These are phyloP conservation scores for Ophiocordyceps australis DNA, from an alignment of 2,329 filamentous ascomycete genomes.

Conservation along the genomic window DNA sequence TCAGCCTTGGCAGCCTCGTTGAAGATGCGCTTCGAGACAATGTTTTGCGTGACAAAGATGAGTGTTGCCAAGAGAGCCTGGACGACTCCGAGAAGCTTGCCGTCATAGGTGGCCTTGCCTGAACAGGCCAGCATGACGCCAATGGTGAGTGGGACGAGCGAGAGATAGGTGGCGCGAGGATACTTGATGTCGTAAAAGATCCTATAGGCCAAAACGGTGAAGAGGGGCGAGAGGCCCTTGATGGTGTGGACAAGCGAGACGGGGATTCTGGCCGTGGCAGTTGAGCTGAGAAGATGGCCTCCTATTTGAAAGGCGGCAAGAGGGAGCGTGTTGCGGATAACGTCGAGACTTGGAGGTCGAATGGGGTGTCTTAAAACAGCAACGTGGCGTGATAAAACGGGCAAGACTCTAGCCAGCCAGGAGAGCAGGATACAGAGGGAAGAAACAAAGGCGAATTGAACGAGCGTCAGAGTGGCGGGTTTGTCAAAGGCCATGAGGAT, in stretches of 20 bases:
- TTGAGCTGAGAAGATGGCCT: constrained; percentile 85
- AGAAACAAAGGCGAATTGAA: constrained; percentile 89
- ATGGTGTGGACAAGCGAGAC: constrained; percentile 97
- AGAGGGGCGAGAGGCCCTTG: constrained; percentile 88
- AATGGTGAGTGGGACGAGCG: constrained; percentile 73
- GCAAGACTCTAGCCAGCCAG: constrained; percentile 56
- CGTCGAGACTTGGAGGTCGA: constrained; percentile 59
- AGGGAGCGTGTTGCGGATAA: constrained; percentile 77
- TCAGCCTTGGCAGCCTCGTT: constrained; percentile 83
- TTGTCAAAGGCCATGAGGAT: constrained; percentile 85
- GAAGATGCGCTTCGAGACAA: constrained; percentile 94
- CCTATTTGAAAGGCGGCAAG: constrained; percentile 84
- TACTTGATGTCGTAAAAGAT: constrained; percentile 80
- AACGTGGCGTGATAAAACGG: constrained; percentile 48
- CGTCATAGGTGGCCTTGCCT: constrained; percentile 57
- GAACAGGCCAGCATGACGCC: constrained; percentile 97
- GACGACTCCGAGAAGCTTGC: constrained; percentile 76
- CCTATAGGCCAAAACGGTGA: constrained; percentile 88
- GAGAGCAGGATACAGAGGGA: constrained; percentile 70
- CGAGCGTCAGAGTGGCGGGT: constrained; percentile 75
- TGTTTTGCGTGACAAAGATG: constrained; percentile 95
- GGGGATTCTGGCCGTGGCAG: constrained; percentile 84
- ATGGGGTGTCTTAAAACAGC: constrained; percentile 75
- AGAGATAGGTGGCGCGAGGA: constrained; percentile 70
- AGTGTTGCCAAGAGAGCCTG: constrained; percentile 81